Percentiles rank a stretch among this genome's conserved stretches.
phyloP scores from a whole-genome alignment of 2,329 filamentous ascomycete genomes.

The Fusarium beomiforme region DNA sequence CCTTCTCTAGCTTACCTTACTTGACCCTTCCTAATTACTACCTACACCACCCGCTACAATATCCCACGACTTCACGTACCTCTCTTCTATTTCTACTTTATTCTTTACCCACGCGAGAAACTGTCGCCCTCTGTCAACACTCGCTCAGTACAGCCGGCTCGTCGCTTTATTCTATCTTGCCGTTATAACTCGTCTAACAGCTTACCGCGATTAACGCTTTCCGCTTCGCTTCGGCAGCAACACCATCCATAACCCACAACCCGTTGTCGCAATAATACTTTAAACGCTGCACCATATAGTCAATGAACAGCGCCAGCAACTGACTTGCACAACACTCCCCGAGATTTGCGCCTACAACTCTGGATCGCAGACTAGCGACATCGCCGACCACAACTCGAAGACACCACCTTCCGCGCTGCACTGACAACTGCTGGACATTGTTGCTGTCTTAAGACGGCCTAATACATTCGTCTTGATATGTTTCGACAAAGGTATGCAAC shows the following conservation, averaged over 20 bases:
- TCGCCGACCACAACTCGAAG: slow-evolving; percentile 5
- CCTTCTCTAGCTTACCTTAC: slow-evolving; percentile 37
- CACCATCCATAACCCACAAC: slow-evolving; percentile 22
- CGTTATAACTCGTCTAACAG: slow-evolving; percentile 22
- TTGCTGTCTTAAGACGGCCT: slow-evolving; percentile 32
- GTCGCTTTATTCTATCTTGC: slow-evolving; percentile 2
- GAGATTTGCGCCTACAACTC: slow-evolving; percentile 14
- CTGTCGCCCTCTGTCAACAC: slow-evolving; percentile 29
- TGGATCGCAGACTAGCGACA: slow-evolving; percentile 11
- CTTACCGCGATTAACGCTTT: slow-evolving; percentile 36
- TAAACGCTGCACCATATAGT: slow-evolving; percentile 15
- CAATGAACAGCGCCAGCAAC: slow-evolving; percentile 23
- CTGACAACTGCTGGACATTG: slow-evolving; percentile 17
- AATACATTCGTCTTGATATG: slow-evolving; percentile 40
- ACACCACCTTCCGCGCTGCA: slow-evolving; percentile 11
- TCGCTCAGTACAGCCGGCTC: slow-evolving; percentile 35
- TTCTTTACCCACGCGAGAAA: slow-evolving; percentile 23
- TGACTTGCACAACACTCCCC: slow-evolving; percentile 2
- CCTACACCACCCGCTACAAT: slow-evolving; percentile 39
- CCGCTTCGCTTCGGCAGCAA: slow-evolving; percentile 19
- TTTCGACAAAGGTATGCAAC: slow-evolving; percentile 44
- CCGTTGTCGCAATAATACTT: slow-evolving; percentile 26
- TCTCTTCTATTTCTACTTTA: slow-evolving; percentile 27
- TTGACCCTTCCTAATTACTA: slow-evolving; percentile 40
- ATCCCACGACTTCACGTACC: slow-evolving; percentile 37